A percentile compares a stretch with the other conserved stretches of the same genome.
phyloP scores from a whole-genome alignment of 805 yeast genomes.

The Monosporozyma siamensis region DNA sequence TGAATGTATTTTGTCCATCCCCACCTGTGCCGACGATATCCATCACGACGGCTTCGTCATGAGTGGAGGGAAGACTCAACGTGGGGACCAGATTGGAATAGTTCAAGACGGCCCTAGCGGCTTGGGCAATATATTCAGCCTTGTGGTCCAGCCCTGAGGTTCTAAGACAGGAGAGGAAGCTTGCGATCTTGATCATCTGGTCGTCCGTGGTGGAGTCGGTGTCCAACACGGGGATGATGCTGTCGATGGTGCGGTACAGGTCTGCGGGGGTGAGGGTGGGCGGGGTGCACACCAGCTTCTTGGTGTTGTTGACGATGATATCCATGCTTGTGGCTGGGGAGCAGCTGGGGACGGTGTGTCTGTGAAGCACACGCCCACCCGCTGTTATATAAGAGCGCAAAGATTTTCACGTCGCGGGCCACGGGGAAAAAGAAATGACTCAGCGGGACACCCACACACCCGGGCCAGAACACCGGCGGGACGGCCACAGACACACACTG shows the following conservation, averaged over 20 bases:
- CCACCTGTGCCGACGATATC: conserved; percentile 99
- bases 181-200: conserved; percentile 46
- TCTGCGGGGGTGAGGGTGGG: conserved; percentile 57
- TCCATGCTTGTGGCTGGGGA: not conserved
- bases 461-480: no score
- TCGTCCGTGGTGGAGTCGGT: conserved; percentile 16
- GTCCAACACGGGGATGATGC: conserved; percentile 52
- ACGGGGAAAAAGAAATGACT: no score
- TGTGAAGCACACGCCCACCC: no score
- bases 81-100: conserved; percentile 49
- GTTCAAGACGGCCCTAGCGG: conserved; percentile 64
- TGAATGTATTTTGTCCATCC: conserved; percentile 94
- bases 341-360: no score
- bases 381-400: no score
- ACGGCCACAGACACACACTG: no score
- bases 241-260: conserved; percentile 49
- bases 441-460: no score
- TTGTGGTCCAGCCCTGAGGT: conserved; percentile 68
- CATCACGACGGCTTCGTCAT: conserved; percentile 8
- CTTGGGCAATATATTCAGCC: conserved; percentile 76
- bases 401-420: no score
- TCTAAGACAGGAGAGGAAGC: conserved; percentile 73
- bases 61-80: conserved; percentile 36
- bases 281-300: conserved; percentile 47
- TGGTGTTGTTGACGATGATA: conserved; percentile 36